Base-by-base conservation (phyloP, 768 basidiomycete species). In the Leccinum longicurvipes region DNA sequence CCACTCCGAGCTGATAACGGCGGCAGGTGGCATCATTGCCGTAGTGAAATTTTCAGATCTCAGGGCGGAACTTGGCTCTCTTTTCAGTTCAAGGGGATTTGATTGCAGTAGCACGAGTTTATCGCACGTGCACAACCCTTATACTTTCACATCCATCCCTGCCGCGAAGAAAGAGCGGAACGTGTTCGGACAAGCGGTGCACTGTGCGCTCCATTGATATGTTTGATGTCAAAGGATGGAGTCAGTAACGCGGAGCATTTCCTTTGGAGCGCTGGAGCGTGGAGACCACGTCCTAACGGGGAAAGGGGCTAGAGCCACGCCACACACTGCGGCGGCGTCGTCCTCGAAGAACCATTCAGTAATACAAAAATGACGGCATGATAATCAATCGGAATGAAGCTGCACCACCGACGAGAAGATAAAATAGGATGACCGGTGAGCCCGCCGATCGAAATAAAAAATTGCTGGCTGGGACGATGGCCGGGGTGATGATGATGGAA, bases 251-350 rank as follows among this genome's bases (percentile, higher is more conserved):
- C 17, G 25, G 46, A 9, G 10, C 10, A 31, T 15, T 31, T 21
- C n/a, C 25, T 25, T 42, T 36, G 52, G 55, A 49, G 34, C n/a
- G 15, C 14, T 60, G 59, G 53, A 39, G 50, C n/a, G 27, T 29
- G 54, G 48, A 50, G 36, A 25, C 6, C 19, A 41, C 47, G 24
- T 31, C 47, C 29, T 23, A 23, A 36, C 34, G 8, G 34, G 34
- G 34, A 29, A 29, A 10, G 28, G 11, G 28, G 28, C 34, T 36
- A 36, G 34, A 36, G 34, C 34, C 34, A 36, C 36, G 36, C 36
- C 36, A 36, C 36, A 36, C n/a, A 36, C 36, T 36, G 17, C 34
- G 34, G 36, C n/a, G 10, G n/a, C 10, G 36, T n/a, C n/a, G n/a
- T n/a, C 36, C n/a, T n/a, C 36, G 9, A 29, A 10, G 9, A 2